Conservation (phyloP, 129 eudicot genomes). For the Erigeron canadensis region DNA sequence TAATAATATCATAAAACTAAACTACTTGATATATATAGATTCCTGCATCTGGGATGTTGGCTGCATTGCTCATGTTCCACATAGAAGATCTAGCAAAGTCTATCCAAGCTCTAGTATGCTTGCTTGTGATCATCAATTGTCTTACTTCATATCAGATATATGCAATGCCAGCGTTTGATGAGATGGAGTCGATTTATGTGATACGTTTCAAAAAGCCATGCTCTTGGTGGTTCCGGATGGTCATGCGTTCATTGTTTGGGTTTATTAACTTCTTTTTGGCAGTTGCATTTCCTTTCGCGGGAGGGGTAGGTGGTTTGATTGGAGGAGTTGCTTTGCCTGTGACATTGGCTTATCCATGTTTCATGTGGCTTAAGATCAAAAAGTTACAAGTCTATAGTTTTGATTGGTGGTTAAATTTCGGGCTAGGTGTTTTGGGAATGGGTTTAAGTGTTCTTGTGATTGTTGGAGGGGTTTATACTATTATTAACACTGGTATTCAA, state of each 20-base stretch:
- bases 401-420: constrained; percentile 65
- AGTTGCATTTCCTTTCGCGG: constrained; percentile 72
- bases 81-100: constrained; percentile 43
- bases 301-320: constrained; percentile 54
- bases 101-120: constrained; percentile 45
- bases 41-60: constrained; percentile 62
- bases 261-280: constrained; percentile 53
- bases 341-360: constrained; percentile 76
- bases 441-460: constrained; percentile 46
- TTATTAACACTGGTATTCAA: constrained; percentile 54
- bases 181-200: constrained; percentile 55
- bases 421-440: constrained; percentile 59
- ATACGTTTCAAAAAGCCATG: constrained; percentile 51
- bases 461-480: constrained; percentile 59
- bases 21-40: constrained; percentile 37
- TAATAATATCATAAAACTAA: neutral
- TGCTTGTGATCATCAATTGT: constrained; percentile 58
- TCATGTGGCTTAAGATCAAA: constrained; percentile 70
- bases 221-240: constrained; percentile 69
- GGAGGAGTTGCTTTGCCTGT: constrained; percentile 68
- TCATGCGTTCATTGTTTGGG: constrained; percentile 54
- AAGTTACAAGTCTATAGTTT: constrained; percentile 50
- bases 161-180: constrained; percentile 73
- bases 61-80: constrained; percentile 55
- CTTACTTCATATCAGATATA: constrained; percentile 68